Evolutionary conservation across 2,329 filamentous ascomycete genomes (phyloP), one percentile per base, ranked within the genome.

Genomic region (Pezicula carpinea): DNA sequence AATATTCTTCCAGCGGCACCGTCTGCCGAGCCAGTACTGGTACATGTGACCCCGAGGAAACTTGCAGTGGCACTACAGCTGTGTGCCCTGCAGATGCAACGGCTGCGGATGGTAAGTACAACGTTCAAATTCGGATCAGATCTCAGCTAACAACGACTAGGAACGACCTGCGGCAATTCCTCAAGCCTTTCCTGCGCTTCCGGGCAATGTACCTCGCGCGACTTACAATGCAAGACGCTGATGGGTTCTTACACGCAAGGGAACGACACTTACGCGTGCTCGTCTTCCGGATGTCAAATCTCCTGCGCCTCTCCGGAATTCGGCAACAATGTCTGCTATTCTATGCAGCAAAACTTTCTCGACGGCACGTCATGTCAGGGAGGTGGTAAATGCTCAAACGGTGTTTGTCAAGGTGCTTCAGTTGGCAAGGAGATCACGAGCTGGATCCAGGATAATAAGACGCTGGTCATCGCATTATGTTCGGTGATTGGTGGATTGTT

Each of bases 151-250:
- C 23, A 45, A 18, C 18, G 34, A 4, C n/a, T 43, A 66, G 63
- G 82, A 29, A 72, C 79, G 4, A 68, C 69, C 15, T 99, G 93
- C 62, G 89, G 89, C 29, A 69, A 72, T 43, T 62, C 68, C 34
- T 53, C 43, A 15, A 58, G 64, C 2, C 76, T 97, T 26, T 70
- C 79, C 26, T 99, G 93, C 64, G 89, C 93, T 23, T 91, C 87
- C 39, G 93, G 93, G 11, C 92, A 97, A 68, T 99, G 93, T 67
- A 99, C 93, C 3, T 93, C 87, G 44, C 84, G 93, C 53, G 83
- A 96, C 65, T 77, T 84, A 61, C 93, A 99, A 69, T 99, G 93
- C 72, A 83, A 85, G 66, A 85, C 82, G 10, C 75, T 95, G 40
- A 87, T 96, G 75, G 90, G 89, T 31, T 80, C 78, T 22, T 79